Evolutionary conservation across 2,329 filamentous ascomycete species (phyloP).

Genomic region (Paraconiothyrium brasiliense): DNA sequence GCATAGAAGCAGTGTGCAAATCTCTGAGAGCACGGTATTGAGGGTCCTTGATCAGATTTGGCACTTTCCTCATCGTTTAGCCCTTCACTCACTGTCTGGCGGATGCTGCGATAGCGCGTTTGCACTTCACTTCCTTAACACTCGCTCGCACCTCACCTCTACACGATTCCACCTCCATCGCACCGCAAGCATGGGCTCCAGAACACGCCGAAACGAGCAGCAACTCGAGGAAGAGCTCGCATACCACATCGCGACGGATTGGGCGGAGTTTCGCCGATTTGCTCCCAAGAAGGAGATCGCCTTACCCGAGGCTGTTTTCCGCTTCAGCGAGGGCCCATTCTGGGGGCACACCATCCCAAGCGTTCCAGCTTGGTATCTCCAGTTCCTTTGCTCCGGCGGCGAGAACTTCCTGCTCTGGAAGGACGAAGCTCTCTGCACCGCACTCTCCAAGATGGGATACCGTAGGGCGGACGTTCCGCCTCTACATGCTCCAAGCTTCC

Average conservation of each 20-base stretch:
- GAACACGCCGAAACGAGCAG: background rate
- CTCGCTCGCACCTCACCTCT: background rate
- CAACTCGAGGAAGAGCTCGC: background rate
- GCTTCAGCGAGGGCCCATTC: slow-evolving; percentile 6
- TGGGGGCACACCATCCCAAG: background rate
- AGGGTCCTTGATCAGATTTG: background rate
- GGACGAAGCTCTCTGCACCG: background rate
- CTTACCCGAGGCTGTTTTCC: background rate
- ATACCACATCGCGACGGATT: background rate
- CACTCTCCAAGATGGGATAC: slow-evolving; percentile 1
- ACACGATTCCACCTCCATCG: background rate
- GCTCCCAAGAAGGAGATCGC: background rate
- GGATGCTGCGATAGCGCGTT: background rate
- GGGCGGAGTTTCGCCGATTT: slow-evolving; percentile 1
- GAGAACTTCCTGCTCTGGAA: slow-evolving; percentile 11
- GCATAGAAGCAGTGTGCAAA: background rate
- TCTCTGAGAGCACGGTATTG: background rate
- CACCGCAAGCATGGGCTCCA: background rate
- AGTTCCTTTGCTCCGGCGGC: background rate
- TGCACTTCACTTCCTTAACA: background rate
- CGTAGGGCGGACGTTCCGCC: background rate
- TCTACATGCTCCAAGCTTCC: background rate
- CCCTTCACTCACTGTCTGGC: background rate
- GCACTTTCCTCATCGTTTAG: background rate
- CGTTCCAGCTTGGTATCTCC: slow-evolving; percentile 1